Conservation (phyloP, 805 yeast species). For the Candida quercuum region DNA sequence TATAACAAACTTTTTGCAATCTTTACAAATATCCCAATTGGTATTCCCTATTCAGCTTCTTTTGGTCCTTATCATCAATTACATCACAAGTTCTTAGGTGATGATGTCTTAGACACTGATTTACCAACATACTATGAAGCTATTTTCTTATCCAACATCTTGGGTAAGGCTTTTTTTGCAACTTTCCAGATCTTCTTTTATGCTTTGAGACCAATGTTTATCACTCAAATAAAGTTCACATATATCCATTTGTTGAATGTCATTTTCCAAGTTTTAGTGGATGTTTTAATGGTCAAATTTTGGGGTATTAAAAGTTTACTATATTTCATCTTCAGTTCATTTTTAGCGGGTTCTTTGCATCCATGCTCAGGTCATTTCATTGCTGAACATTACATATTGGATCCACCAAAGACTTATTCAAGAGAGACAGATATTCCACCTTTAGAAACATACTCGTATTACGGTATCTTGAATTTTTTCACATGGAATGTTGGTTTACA, state of each 20-base stretch:
- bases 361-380: slow-evolving; percentile 95
- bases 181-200: slow-evolving; percentile 85
- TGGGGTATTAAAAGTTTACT: slow-evolving; percentile 63
- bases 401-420: slow-evolving; percentile 39
- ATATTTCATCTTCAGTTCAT: slow-evolving; percentile 71
- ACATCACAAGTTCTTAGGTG: slow-evolving; percentile 89
- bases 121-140: slow-evolving; percentile 82
- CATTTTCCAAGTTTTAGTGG: slow-evolving; percentile 51
- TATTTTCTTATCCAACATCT: slow-evolving; percentile 59
- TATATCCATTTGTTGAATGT: slow-evolving; percentile 66
- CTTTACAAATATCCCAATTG: slow-evolving; percentile 78
- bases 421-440: slow-evolving; percentile 41
- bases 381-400: slow-evolving; percentile 84
- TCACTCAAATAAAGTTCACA: slow-evolving; percentile 71
- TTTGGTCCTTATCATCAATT: slow-evolving; percentile 86
- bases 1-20: slow-evolving; percentile 75
- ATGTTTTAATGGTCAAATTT: slow-evolving; percentile 45
- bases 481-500: slow-evolving; percentile 95
- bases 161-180: slow-evolving; percentile 88
- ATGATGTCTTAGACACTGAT: slow-evolving; percentile 78
- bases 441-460: slow-evolving; percentile 82
- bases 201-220: slow-evolving; percentile 85
- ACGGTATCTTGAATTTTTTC: slow-evolving; percentile 69
- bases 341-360: slow-evolving; percentile 86
- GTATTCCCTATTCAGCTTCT: slow-evolving; percentile 83